Evolutionary conservation across 129 eudicot species (phyloP), one percentile per base, ranked within the genome.

Genomic region (Centella asiatica): DNA sequence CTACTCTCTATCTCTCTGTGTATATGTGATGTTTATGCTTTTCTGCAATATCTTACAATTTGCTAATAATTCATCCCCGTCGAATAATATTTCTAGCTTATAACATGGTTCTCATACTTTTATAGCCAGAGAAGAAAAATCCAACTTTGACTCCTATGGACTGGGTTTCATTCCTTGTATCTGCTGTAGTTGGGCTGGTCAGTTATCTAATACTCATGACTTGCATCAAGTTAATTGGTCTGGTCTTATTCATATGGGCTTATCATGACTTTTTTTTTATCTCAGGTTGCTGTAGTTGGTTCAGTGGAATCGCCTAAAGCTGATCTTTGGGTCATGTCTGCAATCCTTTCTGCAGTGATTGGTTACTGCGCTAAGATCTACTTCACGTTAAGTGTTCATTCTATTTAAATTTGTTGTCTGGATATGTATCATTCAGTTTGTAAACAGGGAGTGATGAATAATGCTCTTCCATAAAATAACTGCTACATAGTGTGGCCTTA

Each of bases 81-180:
- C 19, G 17, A 36, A 52, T 18, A 33, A 49, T 22, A 26, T 8
- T 14, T 65, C 18, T 59, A 23, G 40, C 33, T 14, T 46, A 22
- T 51, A 22, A 57, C 3, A n/a, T 42, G 27, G 20, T 54, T 53
- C 52, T 24, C 49, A 13, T 69, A 11, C 70, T 54, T 68, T 65
- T 20, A 70, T 81, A 90, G 98, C 98, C 98, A 1, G 98, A 90
- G 83, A 90, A 90, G 81, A 86, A 83, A 71, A 90, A 87, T 80
- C 98, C 98, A 62, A 82, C 95, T 83, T 78, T 90, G 68, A 90
- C 98, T 37, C 98, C 98, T 1, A 85, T 87, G 94, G 98, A 90
- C 59, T 92, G 95, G 95, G 98, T 92, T 69, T 87, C 85, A 64
- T 92, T 92, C 68, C 82, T 92, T 50, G 56, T 69, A 34, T 87